Conservation (phyloP, 331 rosid species). For the Erythrophleum ivorense region DNA sequence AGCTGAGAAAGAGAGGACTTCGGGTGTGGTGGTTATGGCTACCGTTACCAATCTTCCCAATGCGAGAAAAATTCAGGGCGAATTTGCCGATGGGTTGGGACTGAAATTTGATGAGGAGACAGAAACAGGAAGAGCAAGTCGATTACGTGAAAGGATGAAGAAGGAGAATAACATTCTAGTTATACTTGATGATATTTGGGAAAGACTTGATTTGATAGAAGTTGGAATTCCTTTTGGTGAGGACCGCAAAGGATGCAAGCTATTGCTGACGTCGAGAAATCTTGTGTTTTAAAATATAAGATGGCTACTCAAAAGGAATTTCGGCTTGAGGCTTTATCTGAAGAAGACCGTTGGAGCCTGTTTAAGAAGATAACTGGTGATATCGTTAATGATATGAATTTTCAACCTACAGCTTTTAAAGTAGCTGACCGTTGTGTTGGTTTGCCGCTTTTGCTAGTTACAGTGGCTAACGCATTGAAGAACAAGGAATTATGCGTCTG, state of each 20-base stretch:
- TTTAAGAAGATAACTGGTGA: constrained; percentile 39
- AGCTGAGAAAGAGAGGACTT: not conserved
- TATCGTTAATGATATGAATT: not conserved
- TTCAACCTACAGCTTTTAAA: constrained; percentile 6
- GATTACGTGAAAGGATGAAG: not conserved
- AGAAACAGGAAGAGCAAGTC: not conserved
- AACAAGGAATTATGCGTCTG: not conserved
- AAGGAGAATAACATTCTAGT: constrained; percentile 26
- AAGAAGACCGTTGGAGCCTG: constrained; percentile 33
- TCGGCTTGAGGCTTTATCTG: not conserved
- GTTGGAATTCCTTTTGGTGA: constrained; percentile 38
- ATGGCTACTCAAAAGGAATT: constrained; percentile 21
- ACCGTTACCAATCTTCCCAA: not conserved
- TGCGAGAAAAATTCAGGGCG: constrained; percentile 13
- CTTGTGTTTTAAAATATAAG: not conserved
- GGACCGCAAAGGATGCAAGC: constrained; percentile 33
- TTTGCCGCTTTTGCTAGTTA: constrained; percentile 49
- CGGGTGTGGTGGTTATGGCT: not conserved
- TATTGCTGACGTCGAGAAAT: constrained; percentile 25
- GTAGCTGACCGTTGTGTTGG: constrained; percentile 43
- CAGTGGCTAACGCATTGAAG: constrained; percentile 46
- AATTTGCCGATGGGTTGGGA: constrained; percentile 14
- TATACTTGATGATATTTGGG: constrained; percentile 36
- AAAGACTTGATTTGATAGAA: not conserved
- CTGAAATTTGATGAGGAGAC: not conserved